Conservation (phyloP, 352 stramenopile genomes). For the Blastocystis sp. region DNA sequence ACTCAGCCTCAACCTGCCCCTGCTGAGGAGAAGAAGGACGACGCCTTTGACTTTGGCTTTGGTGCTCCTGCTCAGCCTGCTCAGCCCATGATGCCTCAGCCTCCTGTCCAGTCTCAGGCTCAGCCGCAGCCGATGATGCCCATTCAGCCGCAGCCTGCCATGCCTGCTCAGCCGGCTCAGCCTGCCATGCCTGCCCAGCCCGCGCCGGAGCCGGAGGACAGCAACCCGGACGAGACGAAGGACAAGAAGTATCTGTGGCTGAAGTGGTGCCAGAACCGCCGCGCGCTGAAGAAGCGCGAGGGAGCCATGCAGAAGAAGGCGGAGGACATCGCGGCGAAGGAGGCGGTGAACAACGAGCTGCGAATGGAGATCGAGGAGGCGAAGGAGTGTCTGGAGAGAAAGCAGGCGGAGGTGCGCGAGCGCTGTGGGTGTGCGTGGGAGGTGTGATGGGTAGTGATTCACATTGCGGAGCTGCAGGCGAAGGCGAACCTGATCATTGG, state of each 20-base stretch:
- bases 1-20: not conserved
- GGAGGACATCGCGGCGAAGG: conserved; percentile 1
- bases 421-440: not conserved
- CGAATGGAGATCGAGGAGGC: conserved; percentile 9
- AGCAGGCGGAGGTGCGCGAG: conserved; percentile 1
- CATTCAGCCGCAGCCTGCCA: not conserved
- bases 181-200: not conserved
- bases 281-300: not conserved
- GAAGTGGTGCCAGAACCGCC: conserved; percentile 21
- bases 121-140: not conserved
- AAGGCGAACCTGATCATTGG: conserved; percentile 15
- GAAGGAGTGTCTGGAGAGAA: not conserved
- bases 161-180: not conserved
- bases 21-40: not conserved
- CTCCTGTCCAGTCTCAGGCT: not conserved
- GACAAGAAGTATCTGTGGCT: conserved; percentile 58
- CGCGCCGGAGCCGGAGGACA: not conserved
- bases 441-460: conserved; percentile 8
- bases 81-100: not conserved
- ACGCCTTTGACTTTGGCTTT: too few relatives aligned
- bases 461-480: conserved; percentile 34
- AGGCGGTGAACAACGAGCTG: not conserved
- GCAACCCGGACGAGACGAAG: conserved; percentile 13
- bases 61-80: too few relatives aligned
- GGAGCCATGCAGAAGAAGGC: not conserved